Evolutionary conservation across 805 yeast genomes (phyloP).

Genomic region (Starmerella cellae): DNA sequence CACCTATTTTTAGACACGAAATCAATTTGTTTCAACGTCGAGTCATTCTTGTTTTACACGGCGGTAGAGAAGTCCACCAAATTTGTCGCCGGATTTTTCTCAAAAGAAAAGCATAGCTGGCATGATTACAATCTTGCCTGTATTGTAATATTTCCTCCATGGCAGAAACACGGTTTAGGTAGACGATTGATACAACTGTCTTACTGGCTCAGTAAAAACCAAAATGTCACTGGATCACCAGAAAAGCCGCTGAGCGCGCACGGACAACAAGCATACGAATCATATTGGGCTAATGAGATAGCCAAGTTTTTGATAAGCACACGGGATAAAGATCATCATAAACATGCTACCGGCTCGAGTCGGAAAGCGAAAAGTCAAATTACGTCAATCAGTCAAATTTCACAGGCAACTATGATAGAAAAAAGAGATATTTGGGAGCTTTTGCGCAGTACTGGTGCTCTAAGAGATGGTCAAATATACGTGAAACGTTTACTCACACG

Average conservation of each 20-base stretch:
- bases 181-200: conserved; percentile 71
- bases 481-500: not conserved
- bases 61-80: conserved; percentile 22
- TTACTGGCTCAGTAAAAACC: conserved; percentile 55
- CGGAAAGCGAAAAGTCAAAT: not conserved
- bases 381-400: conserved; percentile 18
- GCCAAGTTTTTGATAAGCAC: conserved; percentile 19
- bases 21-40: conserved; percentile 69
- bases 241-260: conserved; percentile 79
- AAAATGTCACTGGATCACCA: conserved; percentile 66
- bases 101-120: conserved; percentile 62
- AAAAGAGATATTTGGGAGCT: conserved; percentile 27
- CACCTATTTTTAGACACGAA: conserved; percentile 82
- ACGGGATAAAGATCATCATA: not conserved
- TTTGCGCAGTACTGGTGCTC: conserved; percentile 24
- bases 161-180: conserved; percentile 66
- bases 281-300: conserved; percentile 57
- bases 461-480: not conserved
- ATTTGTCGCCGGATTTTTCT: conserved; percentile 77
- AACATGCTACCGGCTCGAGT: conserved; percentile 10
- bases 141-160: conserved; percentile 83
- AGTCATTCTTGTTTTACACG: conserved; percentile 67
- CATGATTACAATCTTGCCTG: conserved; percentile 83
- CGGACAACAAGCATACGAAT: conserved; percentile 59
- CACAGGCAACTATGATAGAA: conserved; percentile 27